phyloP scores from a whole-genome alignment of 2,329 filamentous ascomycete genomes.

The Beauveria sp. region DNA sequence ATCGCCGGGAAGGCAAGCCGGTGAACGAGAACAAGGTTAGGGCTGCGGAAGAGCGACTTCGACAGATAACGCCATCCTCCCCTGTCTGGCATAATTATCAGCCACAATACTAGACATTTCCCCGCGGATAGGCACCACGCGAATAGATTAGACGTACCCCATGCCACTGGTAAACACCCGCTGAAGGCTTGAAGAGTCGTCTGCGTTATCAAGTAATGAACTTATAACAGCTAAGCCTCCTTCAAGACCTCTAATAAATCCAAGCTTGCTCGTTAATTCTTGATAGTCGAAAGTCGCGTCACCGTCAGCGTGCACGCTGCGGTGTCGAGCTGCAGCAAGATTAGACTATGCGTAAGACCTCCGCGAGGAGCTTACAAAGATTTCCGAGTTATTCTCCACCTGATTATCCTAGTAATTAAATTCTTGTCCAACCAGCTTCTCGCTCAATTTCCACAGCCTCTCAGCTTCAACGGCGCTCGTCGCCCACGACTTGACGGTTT shows the following conservation, averaged over 20 bases:
- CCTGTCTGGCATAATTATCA: not conserved
- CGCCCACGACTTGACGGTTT: constrained; percentile 24
- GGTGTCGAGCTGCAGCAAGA: no score
- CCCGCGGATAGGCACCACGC: not conserved
- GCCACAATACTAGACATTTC: not conserved
- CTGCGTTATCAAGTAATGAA: not conserved
- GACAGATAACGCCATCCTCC: not conserved
- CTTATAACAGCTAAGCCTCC: not conserved
- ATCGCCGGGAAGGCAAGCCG: not conserved
- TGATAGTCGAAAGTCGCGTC: no score
- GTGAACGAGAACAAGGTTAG: not conserved
- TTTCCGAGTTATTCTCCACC: not conserved
- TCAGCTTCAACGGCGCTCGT: constrained; percentile 29
- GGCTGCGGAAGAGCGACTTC: not conserved
- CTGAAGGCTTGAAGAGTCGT: not conserved
- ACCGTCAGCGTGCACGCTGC: no score
- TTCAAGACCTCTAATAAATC: not conserved
- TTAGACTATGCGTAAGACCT: no score
- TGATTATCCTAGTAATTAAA: constrained; percentile 22
- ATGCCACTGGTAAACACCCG: not conserved
- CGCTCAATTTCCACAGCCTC: constrained; percentile 38
- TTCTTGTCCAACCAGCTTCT: constrained; percentile 35
- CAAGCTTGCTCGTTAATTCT: no score
- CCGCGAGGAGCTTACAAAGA: no score
- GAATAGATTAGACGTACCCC: not conserved